These are phyloP conservation scores for Neurospora sp. DNA, from an alignment of 495 filamentous ascomycete genomes.

Conservation along the genomic window DNA sequence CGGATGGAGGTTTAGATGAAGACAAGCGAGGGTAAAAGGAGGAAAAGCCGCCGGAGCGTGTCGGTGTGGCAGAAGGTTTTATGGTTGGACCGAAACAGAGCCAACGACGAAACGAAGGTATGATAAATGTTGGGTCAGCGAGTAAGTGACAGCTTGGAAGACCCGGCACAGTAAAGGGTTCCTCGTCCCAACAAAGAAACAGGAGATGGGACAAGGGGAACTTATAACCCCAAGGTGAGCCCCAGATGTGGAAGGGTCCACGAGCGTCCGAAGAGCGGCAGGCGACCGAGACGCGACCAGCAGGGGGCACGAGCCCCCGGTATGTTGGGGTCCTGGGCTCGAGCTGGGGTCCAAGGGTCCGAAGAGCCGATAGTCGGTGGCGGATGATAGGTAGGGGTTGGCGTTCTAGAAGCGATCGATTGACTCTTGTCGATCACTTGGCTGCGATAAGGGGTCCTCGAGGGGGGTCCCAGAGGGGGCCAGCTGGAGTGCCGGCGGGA, in stretches of 20 bases:
- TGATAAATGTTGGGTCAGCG: not conserved
- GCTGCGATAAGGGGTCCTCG: constrained; percentile 9
- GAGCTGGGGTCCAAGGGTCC: not conserved
- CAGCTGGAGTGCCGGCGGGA: not conserved
- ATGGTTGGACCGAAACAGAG: constrained; percentile 3
- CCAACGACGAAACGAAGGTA: not conserved
- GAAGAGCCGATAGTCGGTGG: constrained; percentile 5
- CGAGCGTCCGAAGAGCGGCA: constrained; percentile 5
- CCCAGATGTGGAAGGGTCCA: not conserved
- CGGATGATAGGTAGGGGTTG: constrained; percentile 3
- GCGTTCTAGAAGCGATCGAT: constrained; percentile 18
- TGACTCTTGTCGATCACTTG: constrained; percentile 4
- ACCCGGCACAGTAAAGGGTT: not conserved
- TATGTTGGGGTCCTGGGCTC: not conserved
- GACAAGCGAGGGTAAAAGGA: not conserved
- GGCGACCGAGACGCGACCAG: not conserved
- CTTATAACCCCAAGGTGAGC: not conserved
- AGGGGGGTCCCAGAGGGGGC: not conserved
- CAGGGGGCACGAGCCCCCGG: not conserved
- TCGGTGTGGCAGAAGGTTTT: not conserved
- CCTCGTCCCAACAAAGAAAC: not conserved
- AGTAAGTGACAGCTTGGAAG: not conserved
- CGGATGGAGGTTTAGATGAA: not conserved
- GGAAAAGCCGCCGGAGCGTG: not conserved
- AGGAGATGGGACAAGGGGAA: not conserved